These are phyloP conservation scores for Imleria badia DNA, from an alignment of 768 basidiomycete species.

Conservation along the genomic window DNA sequence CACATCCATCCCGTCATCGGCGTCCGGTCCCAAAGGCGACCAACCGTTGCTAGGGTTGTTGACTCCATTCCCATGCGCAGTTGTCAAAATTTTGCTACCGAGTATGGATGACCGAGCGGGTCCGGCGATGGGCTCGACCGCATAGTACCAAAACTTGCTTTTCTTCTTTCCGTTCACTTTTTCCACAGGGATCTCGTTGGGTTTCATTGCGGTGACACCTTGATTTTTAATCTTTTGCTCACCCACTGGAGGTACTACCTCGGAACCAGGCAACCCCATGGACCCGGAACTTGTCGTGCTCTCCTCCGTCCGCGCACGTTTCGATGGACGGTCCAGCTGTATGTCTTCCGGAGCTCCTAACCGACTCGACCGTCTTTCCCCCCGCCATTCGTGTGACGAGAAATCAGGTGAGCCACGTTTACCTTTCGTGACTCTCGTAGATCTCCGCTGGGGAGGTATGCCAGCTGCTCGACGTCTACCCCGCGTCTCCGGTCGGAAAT, in stretches of 20 bases:
- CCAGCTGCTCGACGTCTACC: conserved; percentile 42
- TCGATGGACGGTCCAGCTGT: conserved; percentile 52
- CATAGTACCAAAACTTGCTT: conserved; percentile 89
- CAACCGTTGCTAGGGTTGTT: conserved; percentile 7
- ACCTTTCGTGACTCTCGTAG: conserved; percentile 49
- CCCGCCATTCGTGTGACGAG: conserved; percentile 62
- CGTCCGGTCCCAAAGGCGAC: conserved; percentile 1
- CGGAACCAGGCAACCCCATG: conserved; percentile 29
- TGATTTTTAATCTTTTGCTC: conserved; percentile 50
- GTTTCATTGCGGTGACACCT: conserved; percentile 66
- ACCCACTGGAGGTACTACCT: conserved; percentile 24
- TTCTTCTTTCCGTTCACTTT: conserved; percentile 77
- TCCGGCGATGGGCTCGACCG: conserved; percentile 66
- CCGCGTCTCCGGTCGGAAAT: conserved; percentile 42
- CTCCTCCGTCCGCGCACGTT: conserved; percentile 79
- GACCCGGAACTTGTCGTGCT: conserved; percentile 58
- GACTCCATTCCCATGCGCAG: conserved; percentile 24
- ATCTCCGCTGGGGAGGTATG: conserved; percentile 46
- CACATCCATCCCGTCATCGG: conserved; percentile 21
- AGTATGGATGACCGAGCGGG: conserved; percentile 16
- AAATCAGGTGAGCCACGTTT: conserved; percentile 53
- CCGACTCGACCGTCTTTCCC: conserved; percentile 71
- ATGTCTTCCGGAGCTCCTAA: conserved; percentile 56
- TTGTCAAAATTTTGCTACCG: conserved; percentile 14
- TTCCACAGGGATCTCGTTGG: conserved; percentile 73